Conservation (phyloP, 108 stramenopile species). For the Stephanodiscus minutulus region DNA sequence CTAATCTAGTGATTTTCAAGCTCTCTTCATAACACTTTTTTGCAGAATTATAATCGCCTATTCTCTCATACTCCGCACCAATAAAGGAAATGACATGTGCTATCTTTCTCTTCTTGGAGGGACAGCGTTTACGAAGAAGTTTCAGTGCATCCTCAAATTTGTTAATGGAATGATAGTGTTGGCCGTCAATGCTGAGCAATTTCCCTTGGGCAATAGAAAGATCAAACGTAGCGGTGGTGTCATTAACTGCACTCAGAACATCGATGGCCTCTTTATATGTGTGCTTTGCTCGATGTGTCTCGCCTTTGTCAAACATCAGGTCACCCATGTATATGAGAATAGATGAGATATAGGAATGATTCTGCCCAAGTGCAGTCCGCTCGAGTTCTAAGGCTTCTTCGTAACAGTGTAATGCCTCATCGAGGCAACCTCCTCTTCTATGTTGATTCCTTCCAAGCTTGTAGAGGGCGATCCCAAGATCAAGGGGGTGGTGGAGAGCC, state of each 20-base stretch:
- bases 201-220: constrained; percentile 51
- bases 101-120: constrained; percentile 63
- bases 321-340: constrained; percentile 66
- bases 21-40: constrained; percentile 71
- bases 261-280: constrained; percentile 71
- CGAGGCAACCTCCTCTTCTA: constrained; percentile 60
- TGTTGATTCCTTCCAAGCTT: constrained; percentile 76
- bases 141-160: constrained; percentile 67
- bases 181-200: constrained; percentile 55
- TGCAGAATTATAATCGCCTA: constrained; percentile 59
- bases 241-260: constrained; percentile 51
- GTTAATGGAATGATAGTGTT: constrained; percentile 52
- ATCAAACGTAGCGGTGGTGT: constrained; percentile 10
- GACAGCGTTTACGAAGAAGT: constrained; percentile 58
- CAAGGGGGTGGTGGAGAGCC: constrained; percentile 51
- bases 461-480: constrained; percentile 73
- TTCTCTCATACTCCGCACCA: constrained; percentile 65
- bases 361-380: constrained; percentile 60
- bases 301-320: constrained; percentile 64
- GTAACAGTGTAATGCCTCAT: constrained; percentile 68
- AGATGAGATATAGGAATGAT: constrained; percentile 57
- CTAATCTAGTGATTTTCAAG: constrained; percentile 57
- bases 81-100: constrained; percentile 65
- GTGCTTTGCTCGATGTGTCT: constrained; percentile 59
- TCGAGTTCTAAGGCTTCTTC: constrained; percentile 69